Conservation (phyloP, 2,329 filamentous ascomycete genomes). For the Monosporascus sp. region DNA sequence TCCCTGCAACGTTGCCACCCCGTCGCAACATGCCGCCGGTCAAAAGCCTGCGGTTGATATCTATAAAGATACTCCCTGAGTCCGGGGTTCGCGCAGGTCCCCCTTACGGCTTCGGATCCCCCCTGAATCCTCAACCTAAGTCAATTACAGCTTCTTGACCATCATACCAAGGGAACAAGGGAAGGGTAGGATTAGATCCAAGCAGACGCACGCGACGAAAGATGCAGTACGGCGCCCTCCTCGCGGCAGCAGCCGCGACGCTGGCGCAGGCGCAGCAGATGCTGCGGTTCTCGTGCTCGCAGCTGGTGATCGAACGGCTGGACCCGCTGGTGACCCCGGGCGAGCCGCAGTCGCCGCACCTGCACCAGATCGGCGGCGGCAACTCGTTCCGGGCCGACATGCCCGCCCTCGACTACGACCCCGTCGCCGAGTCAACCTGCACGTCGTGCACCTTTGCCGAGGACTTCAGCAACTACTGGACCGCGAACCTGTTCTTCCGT, state of each 20-base stretch:
- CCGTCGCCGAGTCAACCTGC: conserved; percentile 10
- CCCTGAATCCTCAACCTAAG: too few species aligned
- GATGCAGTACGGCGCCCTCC: conserved; percentile 6
- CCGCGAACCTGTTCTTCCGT: conserved; percentile 28
- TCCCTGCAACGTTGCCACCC: too few species aligned
- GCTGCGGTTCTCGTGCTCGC: conserved; percentile 37
- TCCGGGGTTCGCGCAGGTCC: too few species aligned
- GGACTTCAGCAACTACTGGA: conserved; percentile 30
- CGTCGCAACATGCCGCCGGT: too few species aligned
- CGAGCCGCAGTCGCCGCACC: conserved; percentile 40
- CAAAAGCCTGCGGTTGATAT: too few species aligned
- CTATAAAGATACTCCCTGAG: too few species aligned
- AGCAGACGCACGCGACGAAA: background rate
- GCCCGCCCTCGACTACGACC: conserved; percentile 6
- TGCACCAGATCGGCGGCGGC: conserved; percentile 48
- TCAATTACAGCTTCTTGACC: too few species aligned
- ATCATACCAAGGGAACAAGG: background rate
- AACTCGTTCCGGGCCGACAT: conserved; percentile 29
- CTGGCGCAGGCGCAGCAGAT: conserved; percentile 10
- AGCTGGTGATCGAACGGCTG: conserved; percentile 36
- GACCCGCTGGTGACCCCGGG: conserved; percentile 27
- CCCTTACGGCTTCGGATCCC: too few species aligned
- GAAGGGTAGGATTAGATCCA: background rate
- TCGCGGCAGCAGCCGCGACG: conserved; percentile 5
- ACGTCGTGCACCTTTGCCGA: conserved; percentile 12